Percentiles rank a stretch among this genome's conserved stretches.
Evolutionary conservation across 331 rosid species (phyloP).

Genomic region (Saraca asoca): DNA sequence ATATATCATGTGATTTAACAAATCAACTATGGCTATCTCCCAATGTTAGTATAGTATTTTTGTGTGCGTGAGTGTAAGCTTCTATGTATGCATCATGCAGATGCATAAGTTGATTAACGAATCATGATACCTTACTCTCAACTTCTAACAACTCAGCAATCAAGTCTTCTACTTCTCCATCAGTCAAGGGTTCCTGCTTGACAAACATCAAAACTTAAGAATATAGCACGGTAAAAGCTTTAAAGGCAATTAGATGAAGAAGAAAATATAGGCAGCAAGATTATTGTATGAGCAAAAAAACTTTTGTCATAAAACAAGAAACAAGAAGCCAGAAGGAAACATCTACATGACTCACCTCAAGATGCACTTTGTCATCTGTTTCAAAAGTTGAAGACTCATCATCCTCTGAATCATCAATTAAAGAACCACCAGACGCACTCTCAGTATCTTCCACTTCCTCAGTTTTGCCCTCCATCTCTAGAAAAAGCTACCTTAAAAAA

Average conservation of each 20-base stretch:
- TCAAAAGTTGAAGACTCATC: constrained; percentile 68
- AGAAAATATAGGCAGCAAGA: constrained; percentile 14
- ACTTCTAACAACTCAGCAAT: constrained; percentile 83
- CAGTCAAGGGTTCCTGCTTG: constrained; percentile 80
- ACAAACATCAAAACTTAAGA: constrained; percentile 29
- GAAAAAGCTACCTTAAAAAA: constrained; percentile 25
- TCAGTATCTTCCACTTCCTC: constrained; percentile 64
- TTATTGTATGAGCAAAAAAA: constrained; percentile 5
- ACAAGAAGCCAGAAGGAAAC: constrained; percentile 8
- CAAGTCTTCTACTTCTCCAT: constrained; percentile 76
- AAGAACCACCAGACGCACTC: constrained; percentile 64
- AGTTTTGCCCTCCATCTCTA: constrained; percentile 61
- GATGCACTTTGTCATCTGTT: constrained; percentile 48
- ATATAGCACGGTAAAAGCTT: constrained; percentile 9
- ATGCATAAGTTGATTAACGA: constrained; percentile 16
- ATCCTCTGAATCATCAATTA: constrained; percentile 61
- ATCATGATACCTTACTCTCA: constrained; percentile 83
- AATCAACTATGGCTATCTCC: constrained; percentile 14
- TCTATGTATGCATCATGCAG: not conserved
- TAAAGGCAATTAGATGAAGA: constrained; percentile 15
- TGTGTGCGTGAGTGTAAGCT: not conserved
- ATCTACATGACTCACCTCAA: constrained; percentile 52
- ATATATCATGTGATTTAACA: not conserved
- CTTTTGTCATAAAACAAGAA: not conserved
- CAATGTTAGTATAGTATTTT: constrained; percentile 9